Evolutionary conservation across 225 moss, liverwort and hornwort genomes (phyloP).

Genomic region (Asterella californica): DNA sequence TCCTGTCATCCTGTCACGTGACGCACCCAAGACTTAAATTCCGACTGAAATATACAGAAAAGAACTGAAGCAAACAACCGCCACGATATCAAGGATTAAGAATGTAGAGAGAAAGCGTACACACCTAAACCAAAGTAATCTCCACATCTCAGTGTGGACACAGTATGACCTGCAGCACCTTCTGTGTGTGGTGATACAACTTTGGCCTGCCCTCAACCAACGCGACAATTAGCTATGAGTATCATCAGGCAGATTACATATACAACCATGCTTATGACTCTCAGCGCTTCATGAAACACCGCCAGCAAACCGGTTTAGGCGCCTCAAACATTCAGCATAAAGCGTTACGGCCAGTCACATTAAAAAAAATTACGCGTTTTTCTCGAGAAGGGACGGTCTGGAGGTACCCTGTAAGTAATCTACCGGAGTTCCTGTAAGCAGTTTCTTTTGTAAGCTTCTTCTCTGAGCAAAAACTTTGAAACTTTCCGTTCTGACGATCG

Average conservation of each 20-base stretch:
- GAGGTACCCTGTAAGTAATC: too few species aligned
- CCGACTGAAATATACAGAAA: background rate
- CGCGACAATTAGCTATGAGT: background rate
- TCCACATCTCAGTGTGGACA: constrained; percentile 42
- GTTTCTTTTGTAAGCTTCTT: too few species aligned
- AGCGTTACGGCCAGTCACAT: too few species aligned
- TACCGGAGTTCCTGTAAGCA: too few species aligned
- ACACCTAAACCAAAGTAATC: constrained; percentile 72
- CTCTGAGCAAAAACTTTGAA: too few species aligned
- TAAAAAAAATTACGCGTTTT: too few species aligned
- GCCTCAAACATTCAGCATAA: too few species aligned
- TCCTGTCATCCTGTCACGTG: background rate
- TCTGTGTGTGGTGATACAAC: constrained; percentile 33
- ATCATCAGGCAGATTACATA: background rate
- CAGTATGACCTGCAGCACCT: constrained; percentile 26
- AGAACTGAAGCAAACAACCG: background rate
- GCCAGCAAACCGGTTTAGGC: background rate
- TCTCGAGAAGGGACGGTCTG: too few species aligned
- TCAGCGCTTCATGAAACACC: background rate
- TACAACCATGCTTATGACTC: background rate
- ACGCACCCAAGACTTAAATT: background rate
- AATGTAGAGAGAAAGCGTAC: background rate
- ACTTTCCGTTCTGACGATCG: too few species aligned
- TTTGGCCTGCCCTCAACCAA: constrained; percentile 31
- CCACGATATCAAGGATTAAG: background rate